Evolutionary conservation across 805 yeast species (phyloP), one percentile per base, ranked within the genome.

Genomic region (Yarrowia divulgata): DNA sequence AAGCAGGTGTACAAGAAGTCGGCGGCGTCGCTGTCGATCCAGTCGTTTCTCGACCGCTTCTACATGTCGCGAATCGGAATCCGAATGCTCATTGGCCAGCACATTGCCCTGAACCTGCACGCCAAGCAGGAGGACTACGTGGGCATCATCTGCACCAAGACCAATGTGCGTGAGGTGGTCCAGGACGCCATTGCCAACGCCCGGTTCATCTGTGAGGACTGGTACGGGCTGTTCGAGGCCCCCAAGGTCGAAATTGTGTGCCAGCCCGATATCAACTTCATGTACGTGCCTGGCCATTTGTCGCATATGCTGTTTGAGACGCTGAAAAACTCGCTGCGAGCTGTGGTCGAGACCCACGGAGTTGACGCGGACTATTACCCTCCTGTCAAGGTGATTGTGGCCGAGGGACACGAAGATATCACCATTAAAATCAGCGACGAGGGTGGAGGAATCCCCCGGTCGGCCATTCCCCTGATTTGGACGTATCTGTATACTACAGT

Each of bases 81-180:
- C 71, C 84, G 97, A 72, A 93, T 93, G 96, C 84, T 92, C 49
- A 90, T 92, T 75, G 97, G 97, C n/a, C 97, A 92, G 80, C 97
- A 92, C 74, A 89, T 92, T 72, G 94, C 97, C 1, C 83, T 92
- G 66, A 88, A 87, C 79, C 85, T 85, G 82, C 90, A 89, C 19
- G 82, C 85, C 34, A 73, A 78, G 48, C 78, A 83, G 19, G 84
- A 83, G 43, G 88, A 91, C 76, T 93, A 90, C 77, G 97, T 92
- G 46, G 97, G 97, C 2, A 91, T 93, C 70, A 91, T 92, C 55
- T 91, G 96, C 77, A 87, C 95, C 18, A 86, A 89, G 74, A 91
- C 97, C 46, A 91, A 90, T 74, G 90, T 92, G 45, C 86, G 87
- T 71, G 96, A 92, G 70, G 87, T 92, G 68, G 93, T 94, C 7